Conservation (phyloP, 352 stramenopile species). For the Pythium inflatum region DNA sequence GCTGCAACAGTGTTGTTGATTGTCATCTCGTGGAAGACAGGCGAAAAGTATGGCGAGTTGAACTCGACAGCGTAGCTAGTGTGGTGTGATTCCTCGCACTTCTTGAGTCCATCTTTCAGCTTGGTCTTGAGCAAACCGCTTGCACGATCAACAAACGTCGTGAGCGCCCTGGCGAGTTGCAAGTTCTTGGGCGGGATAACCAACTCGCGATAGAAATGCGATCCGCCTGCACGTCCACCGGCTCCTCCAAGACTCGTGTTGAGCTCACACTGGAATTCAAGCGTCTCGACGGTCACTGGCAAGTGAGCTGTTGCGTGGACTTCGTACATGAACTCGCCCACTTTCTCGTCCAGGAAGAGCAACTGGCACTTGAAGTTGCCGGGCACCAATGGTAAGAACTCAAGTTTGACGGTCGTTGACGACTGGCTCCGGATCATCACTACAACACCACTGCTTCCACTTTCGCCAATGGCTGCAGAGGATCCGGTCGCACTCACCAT, state of each 20-base stretch:
- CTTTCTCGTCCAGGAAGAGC: slow-evolving; percentile 90
- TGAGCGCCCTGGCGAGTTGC: slow-evolving; percentile 72
- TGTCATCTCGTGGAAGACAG: slow-evolving; percentile 58
- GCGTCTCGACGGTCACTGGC: slow-evolving; percentile 68
- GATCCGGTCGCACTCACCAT: slow-evolving; percentile 19
- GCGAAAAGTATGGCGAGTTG: slow-evolving; percentile 89
- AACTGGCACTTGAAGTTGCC: slow-evolving; percentile 91
- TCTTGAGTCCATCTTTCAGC: slow-evolving; percentile 77
- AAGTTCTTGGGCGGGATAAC: slow-evolving; percentile 82
- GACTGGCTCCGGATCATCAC: slow-evolving; percentile 57
- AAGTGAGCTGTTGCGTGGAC: slow-evolving; percentile 82
- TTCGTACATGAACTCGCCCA: slow-evolving; percentile 95
- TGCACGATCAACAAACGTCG: slow-evolving; percentile 64
- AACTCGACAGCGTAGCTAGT: slow-evolving; percentile 71
- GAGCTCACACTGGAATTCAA: slow-evolving; percentile 83
- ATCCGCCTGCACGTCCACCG: slow-evolving; percentile 23
- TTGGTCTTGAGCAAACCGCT: slow-evolving; percentile 74
- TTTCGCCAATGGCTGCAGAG: slow-evolving; percentile 3
- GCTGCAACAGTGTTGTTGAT: slow-evolving; percentile 29
- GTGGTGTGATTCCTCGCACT: slow-evolving; percentile 77
- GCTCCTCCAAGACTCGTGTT: slow-evolving; percentile 11
- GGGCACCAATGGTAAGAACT: slow-evolving; percentile 88
- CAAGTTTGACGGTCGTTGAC: slow-evolving; percentile 74
- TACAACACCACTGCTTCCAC: slow-evolving; percentile 19
- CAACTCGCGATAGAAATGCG: slow-evolving; percentile 78